phyloP scores from a whole-genome alignment of 129 eudicot genomes.

The Helianthus tuberosus region DNA sequence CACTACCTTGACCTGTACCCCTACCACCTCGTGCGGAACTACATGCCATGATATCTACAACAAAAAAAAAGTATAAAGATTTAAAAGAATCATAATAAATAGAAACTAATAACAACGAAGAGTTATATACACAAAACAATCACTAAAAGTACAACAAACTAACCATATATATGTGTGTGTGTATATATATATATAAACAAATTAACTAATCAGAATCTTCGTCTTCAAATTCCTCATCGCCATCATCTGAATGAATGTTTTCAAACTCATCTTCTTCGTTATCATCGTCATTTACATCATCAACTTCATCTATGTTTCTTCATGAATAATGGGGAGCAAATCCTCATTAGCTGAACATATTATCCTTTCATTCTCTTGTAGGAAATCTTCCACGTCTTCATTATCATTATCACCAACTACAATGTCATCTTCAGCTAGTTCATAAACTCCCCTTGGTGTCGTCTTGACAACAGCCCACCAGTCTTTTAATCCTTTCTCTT shows the following conservation, averaged over 20 bases:
- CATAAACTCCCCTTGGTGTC: not conserved
- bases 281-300: not conserved
- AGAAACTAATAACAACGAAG: no score
- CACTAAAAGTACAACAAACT: not conserved
- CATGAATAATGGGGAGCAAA: not conserved
- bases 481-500: no score
- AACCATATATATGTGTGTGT: not conserved
- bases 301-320: not conserved
- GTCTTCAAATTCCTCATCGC: not conserved
- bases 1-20: not conserved
- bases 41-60: not conserved
- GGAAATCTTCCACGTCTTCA: not conserved
- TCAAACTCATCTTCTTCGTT: not conserved
- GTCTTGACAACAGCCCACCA: not conserved
- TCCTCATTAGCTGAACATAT: not conserved
- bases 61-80: not conserved
- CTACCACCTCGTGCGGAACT: not conserved
- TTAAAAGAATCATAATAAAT: not conserved
- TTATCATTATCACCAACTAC: not conserved
- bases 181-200: no score
- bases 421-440: not conserved
- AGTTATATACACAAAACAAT: no score
- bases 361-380: conserved; percentile 1
- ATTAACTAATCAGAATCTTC: not conserved
- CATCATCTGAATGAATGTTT: not conserved